Conservation (phyloP, 345 rosid genomes). For the Turritis glabra region DNA sequence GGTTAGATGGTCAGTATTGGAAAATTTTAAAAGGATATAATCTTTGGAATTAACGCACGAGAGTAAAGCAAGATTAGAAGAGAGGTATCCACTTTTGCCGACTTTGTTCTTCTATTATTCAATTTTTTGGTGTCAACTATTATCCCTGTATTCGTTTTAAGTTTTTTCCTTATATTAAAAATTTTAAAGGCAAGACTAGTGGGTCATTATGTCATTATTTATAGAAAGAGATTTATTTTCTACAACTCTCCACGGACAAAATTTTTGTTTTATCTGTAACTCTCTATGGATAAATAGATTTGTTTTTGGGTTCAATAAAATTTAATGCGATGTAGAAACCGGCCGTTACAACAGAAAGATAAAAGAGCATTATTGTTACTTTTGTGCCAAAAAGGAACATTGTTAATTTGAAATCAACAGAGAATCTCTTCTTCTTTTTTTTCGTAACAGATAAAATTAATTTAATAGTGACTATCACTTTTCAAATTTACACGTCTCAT, state of each 20-base stretch:
- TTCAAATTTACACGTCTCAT: conserved; percentile 19
- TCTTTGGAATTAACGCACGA: not conserved
- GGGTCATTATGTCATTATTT: not conserved
- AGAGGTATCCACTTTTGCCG: not conserved
- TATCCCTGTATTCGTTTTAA: not conserved
- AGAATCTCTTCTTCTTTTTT: not conserved
- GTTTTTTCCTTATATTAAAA: not conserved
- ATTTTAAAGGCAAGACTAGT: not conserved
- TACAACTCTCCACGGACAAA: not conserved
- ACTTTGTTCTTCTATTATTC: not conserved
- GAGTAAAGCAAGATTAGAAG: too few species aligned
- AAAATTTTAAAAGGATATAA: too few species aligned
- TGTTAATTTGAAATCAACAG: conserved; percentile 1
- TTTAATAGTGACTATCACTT: conserved; percentile 8
- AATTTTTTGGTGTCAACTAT: not conserved
- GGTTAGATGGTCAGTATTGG: not conserved
- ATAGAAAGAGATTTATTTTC: not conserved
- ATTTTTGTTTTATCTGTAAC: not conserved
- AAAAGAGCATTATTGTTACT: not conserved
- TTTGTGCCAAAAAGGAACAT: not conserved
- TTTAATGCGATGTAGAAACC: conserved; percentile 3
- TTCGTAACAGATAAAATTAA: not conserved
- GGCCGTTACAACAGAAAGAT: conserved; percentile 15
- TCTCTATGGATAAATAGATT: not conserved
- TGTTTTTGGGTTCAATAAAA: conserved; percentile 2